A percentile compares a stretch with the other conserved stretches of the same genome.
These are phyloP conservation scores for Megacollybia marginata DNA, from an alignment of 768 basidiomycete genomes.

Conservation along the genomic window DNA sequence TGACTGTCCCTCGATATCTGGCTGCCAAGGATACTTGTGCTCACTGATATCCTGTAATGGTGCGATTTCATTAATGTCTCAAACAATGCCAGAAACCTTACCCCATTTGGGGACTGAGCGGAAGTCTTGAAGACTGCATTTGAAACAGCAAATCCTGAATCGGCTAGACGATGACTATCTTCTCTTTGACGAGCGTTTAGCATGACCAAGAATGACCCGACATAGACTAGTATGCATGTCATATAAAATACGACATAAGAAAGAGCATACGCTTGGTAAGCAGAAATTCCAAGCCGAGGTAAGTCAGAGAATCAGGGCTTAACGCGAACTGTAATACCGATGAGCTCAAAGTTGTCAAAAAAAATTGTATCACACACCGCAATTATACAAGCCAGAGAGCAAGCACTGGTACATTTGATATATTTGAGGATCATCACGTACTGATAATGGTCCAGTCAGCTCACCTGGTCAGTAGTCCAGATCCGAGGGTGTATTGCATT, in stretches of 20 bases:
- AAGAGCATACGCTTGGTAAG: constrained; percentile 33
- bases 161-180: not conserved
- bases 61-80: too few species aligned
- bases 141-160: too few species aligned
- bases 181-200: constrained; percentile 33
- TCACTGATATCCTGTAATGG: too few species aligned
- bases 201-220: constrained; percentile 33
- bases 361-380: constrained; percentile 20
- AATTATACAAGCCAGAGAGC: constrained; percentile 36
- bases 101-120: too few species aligned
- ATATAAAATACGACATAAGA: not conserved
- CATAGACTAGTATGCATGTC: constrained; percentile 30
- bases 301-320: constrained; percentile 35
- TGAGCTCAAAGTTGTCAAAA: not conserved
- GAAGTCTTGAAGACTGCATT: too few species aligned
- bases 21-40: too few species aligned
- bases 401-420: constrained; percentile 25
- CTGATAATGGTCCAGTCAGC: constrained; percentile 9
- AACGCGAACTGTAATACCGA: constrained; percentile 29
- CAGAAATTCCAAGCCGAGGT: constrained; percentile 33
- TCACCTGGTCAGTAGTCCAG: constrained; percentile 32
- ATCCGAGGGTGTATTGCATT: constrained; percentile 30
- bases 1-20: too few species aligned
- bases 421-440: constrained; percentile 1
- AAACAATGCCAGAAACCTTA: too few species aligned